Evolutionary conservation across 768 basidiomycete genomes (phyloP).

Genomic region (Paxillus involutus): DNA sequence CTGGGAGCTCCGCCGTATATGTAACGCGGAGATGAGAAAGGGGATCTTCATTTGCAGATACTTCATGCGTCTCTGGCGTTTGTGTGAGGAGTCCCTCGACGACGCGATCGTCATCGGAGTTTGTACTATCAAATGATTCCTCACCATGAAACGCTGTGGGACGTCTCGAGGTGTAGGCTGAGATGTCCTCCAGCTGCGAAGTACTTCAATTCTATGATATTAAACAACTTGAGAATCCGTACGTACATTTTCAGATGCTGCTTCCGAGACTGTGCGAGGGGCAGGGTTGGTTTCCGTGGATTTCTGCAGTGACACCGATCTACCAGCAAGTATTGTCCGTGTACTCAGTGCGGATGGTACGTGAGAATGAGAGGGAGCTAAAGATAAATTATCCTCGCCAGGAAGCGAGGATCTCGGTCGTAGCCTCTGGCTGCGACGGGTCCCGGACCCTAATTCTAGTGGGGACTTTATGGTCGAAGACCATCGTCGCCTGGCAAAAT

Average conservation of each 20-base stretch:
- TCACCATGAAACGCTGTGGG: constrained; percentile 27
- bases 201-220: constrained; percentile 27
- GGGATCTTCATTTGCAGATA: constrained; percentile 29
- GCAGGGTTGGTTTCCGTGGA: constrained; percentile 18
- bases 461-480: constrained; percentile 40
- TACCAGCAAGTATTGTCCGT: constrained; percentile 30
- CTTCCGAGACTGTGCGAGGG: constrained; percentile 24
- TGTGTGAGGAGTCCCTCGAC: constrained; percentile 34
- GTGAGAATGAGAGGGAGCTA: constrained; percentile 25
- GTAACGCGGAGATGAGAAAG: constrained; percentile 38
- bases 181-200: constrained; percentile 30
- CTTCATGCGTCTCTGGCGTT: constrained; percentile 30
- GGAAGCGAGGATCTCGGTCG: constrained; percentile 29
- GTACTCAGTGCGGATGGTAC: constrained; percentile 27
- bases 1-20: constrained; percentile 33
- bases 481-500: constrained; percentile 65
- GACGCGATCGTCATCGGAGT: constrained; percentile 36
- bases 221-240: constrained; percentile 25
- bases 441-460: constrained; percentile 32
- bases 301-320: constrained; percentile 35
- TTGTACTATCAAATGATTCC: constrained; percentile 32
- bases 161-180: constrained; percentile 25
- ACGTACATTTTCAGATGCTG: constrained; percentile 31
- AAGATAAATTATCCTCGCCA: constrained; percentile 32
- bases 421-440: constrained; percentile 35